A percentile compares a stretch with the other conserved stretches of the same genome.
These are phyloP conservation scores for Penicillium occitanis DNA, from an alignment of 2,329 filamentous ascomycete species.

Conservation along the genomic window DNA sequence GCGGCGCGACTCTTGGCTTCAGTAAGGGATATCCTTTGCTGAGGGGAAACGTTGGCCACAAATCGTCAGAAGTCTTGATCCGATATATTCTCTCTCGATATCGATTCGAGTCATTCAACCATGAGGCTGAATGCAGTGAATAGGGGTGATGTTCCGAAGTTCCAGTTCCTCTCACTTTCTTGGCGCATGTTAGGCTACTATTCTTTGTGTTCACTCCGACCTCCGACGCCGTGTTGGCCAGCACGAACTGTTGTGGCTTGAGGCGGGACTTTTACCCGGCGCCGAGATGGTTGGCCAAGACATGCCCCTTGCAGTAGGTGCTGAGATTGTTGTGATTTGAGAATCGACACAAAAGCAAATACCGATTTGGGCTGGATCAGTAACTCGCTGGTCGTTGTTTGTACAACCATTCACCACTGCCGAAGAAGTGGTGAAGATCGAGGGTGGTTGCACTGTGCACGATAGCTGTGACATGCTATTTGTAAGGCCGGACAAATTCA, in stretches of 20 bases:
- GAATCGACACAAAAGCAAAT: not conserved
- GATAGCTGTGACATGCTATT: not conserved
- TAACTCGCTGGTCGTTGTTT: not conserved
- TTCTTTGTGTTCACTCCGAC: not conserved
- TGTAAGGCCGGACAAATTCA: not conserved
- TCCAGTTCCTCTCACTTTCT: not conserved
- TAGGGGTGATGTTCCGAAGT: not conserved
- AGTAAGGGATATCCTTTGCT: not conserved
- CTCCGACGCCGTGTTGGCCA: not conserved
- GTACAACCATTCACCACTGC: not conserved
- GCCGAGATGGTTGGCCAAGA: not conserved
- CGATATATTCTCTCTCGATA: not conserved
- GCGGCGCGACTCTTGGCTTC: not conserved
- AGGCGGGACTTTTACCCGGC: not conserved
- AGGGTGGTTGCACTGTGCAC: not conserved
- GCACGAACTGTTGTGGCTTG: conserved; percentile 7
- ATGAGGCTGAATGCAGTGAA: not conserved
- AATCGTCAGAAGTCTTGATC: not conserved
- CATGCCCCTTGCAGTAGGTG: conserved; percentile 10
- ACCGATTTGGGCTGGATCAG: not conserved
- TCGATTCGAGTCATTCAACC: not conserved
- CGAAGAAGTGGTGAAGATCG: not conserved
- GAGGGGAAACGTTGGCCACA: not conserved
- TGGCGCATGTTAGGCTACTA: not conserved
- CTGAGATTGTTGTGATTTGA: not conserved